Conservation (phyloP, 75 land plant species). For the Selaginella moellendorffii region DNA sequence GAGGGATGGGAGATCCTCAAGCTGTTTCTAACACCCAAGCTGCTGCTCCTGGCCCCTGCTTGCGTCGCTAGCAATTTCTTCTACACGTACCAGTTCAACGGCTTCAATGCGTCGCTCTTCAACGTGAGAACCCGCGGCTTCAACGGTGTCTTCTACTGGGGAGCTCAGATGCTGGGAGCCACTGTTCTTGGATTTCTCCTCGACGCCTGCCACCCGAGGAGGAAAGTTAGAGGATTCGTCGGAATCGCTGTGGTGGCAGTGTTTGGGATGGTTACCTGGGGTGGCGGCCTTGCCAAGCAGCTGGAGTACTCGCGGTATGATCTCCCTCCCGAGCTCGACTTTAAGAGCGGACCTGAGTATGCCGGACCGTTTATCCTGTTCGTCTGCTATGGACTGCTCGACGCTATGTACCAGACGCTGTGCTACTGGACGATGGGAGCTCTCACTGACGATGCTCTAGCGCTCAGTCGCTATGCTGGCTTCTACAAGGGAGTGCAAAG, state of each 20-base stretch:
- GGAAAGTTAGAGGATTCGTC: conserved; percentile 45
- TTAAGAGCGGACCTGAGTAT: conserved; percentile 39
- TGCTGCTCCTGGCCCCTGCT: conserved; percentile 56
- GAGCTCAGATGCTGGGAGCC: conserved; percentile 74
- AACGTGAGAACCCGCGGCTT: conserved; percentile 58
- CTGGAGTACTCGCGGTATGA: conserved; percentile 17
- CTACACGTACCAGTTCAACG: conserved; percentile 78
- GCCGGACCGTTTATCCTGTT: conserved; percentile 77
- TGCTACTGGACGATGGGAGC: conserved; percentile 85
- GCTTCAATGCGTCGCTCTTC: conserved; percentile 55
- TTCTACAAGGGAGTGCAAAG: conserved; percentile 91
- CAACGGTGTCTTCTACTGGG: conserved; percentile 84
- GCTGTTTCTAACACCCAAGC: conserved; percentile 55
- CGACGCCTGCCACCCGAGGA: conserved; percentile 44
- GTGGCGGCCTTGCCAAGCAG: conserved; percentile 68
- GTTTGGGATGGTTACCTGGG: conserved; percentile 58
- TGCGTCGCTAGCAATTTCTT: conserved; percentile 83
- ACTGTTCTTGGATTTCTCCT: conserved; percentile 43
- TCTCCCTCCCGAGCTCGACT: conserved; percentile 28
- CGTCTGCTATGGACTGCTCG: conserved; percentile 57
- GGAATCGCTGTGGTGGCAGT: conserved; percentile 42
- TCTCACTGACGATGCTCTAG: conserved; percentile 53
- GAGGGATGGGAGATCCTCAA: conserved; percentile 44
- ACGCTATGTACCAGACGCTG: conserved; percentile 83
- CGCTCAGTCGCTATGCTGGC: conserved; percentile 62